Evolutionary conservation across 1,284 basidiomycete genomes (phyloP).

Genomic region (Sphagnurus paluster): DNA sequence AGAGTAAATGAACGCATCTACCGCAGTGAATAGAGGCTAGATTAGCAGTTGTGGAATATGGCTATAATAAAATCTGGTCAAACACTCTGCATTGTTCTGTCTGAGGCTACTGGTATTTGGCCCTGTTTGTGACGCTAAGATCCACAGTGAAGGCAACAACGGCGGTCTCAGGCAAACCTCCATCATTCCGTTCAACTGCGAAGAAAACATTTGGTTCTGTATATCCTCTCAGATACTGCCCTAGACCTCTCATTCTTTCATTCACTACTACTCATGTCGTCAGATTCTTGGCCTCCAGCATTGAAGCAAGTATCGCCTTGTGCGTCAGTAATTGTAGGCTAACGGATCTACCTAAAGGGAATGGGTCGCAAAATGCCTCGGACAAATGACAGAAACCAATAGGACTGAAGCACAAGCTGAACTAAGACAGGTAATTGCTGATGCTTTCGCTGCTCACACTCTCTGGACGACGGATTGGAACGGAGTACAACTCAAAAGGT

Average conservation of each 20-base stretch:
- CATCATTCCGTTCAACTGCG: not conserved
- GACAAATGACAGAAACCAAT: slow-evolving; percentile 79
- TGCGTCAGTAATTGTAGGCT: not conserved
- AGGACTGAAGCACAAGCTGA: slow-evolving; percentile 76
- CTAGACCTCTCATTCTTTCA: slow-evolving; percentile 6
- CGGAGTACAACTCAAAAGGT: slow-evolving; percentile 81
- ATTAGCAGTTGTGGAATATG: not conserved
- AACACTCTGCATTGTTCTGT: no score
- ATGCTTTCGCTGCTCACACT: slow-evolving; percentile 74
- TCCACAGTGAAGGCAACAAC: not conserved
- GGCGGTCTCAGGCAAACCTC: not conserved
- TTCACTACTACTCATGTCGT: slow-evolving; percentile 59
- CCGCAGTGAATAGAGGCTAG: slow-evolving; percentile 15
- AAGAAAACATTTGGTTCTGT: not conserved
- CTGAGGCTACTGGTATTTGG: no score
- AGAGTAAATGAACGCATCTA: slow-evolving; percentile 24
- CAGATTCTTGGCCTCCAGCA: slow-evolving; percentile 64
- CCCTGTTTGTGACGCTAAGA: slow-evolving; percentile 4
- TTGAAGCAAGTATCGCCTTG: slow-evolving; percentile 47
- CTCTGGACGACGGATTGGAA: slow-evolving; percentile 91
- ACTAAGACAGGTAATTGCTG: slow-evolving; percentile 84
- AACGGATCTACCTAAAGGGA: slow-evolving; percentile 47
- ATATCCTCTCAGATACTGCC: not conserved
- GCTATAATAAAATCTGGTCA: not conserved
- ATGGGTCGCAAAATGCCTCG: slow-evolving; percentile 82